Base-by-base conservation (phyloP, 2,329 filamentous ascomycete genomes). In the Alternaria ventricosa region DNA sequence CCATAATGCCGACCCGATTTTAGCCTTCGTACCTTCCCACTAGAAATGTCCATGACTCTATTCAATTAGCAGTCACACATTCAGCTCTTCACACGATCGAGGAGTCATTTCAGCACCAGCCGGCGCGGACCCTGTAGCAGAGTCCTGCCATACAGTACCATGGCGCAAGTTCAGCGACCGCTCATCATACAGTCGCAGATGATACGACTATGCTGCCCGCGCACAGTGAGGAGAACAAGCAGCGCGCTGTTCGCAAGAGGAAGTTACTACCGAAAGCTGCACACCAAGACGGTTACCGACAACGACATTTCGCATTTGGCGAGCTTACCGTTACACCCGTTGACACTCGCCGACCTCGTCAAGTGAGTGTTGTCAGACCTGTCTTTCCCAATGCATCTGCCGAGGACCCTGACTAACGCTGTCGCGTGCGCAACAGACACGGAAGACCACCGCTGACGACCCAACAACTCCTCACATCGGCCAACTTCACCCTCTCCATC, bases 401-500 rank as follows among this genome's bases (percentile, higher is more conserved):
- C 30, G 7, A 53, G 15, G 28, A 36, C 12, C 7, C 28, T 33
- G 28, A 54, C 63, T 71, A 60, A 76, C 57, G 10, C 13, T 47
- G 56, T 61, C 55, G 63, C 62, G 58, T 62, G 45, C 54, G 25
- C 58, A 55, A 65, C 61, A 89, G 87, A 78, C 87, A 90, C 81
- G 96, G 96, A 64, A 90, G 92, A 7, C 95, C 95, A 30, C 94
- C 96, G 0, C 87, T 98, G 55, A 92, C 92, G 4, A 88, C 90
- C 60, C 86, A 90, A 43, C 92, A 93, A 22, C 88, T 99, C 60
- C 89, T 97, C 73, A 89, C 91, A 41, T 97, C 94, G 2, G 96
- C 96, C 66, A 97, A 97, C 83, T 98, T 98, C 83, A 97, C 96
- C 12, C 90, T 98, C 69, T 92, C 91, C 27, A 91, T 97, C 57